These are phyloP conservation scores for Phlebiopsis flavidoalba DNA, from an alignment of 768 basidiomycete species.

Conservation along the genomic window DNA sequence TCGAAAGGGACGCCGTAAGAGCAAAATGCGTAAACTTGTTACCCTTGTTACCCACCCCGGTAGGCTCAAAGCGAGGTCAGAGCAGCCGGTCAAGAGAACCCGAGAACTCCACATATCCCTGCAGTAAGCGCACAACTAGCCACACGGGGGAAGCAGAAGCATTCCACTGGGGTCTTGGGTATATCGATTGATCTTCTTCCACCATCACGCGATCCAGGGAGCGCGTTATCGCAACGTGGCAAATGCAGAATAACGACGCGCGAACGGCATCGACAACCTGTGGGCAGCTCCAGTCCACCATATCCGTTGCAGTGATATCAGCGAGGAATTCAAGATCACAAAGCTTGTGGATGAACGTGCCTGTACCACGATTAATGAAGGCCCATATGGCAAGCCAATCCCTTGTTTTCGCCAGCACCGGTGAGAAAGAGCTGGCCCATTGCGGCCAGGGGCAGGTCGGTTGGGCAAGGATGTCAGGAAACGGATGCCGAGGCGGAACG, in stretches of 20 bases:
- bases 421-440: constrained; percentile 72
- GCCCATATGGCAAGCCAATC: constrained; percentile 72
- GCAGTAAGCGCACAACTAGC: constrained; percentile 59
- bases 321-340: background rate
- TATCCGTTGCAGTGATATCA: constrained; percentile 39
- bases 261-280: constrained; percentile 70
- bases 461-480: constrained; percentile 39
- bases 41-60: constrained; percentile 47
- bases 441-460: constrained; percentile 48
- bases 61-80: constrained; percentile 61
- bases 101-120: constrained; percentile 56
- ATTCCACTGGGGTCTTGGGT: constrained; percentile 70
- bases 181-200: constrained; percentile 53
- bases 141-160: no score
- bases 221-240: constrained; percentile 68
- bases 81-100: constrained; percentile 61
- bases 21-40: background rate
- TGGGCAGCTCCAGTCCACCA: constrained; percentile 72
- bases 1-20: no score
- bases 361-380: constrained; percentile 61
- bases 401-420: constrained; percentile 60
- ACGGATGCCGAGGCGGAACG: constrained; percentile 60
- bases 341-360: constrained; percentile 24
- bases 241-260: constrained; percentile 73
- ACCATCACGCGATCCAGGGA: constrained; percentile 68